Evolutionary conservation across 805 yeast species (phyloP), one percentile per base, ranked within the genome.

Genomic region (Barnettozyma sucrosica): DNA sequence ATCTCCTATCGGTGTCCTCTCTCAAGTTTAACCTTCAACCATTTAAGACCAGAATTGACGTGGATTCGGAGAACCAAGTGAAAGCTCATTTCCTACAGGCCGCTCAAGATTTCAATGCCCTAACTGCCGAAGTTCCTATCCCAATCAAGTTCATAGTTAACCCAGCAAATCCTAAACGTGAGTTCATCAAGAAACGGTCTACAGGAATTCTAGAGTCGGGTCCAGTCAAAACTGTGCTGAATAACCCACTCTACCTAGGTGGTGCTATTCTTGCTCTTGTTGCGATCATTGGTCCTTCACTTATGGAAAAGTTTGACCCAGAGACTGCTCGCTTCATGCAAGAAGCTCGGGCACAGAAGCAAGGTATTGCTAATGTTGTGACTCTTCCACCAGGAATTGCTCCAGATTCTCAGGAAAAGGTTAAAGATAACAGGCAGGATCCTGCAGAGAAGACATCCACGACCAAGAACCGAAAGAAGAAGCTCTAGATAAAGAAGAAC

Each of bases 241-340:
- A 64, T 41, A 66, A 69, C 28, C 70, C 68, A 40, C 60, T 69
- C 62, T 71, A 70, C 47, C 52, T 67, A 21, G 64, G 61, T 3
- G 64, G 62, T 19, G 64, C 61, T 6, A 43, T 67, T 0, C 49
- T 69, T 5, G 52, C 53, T 5, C 23, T 69, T 9, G 42, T 56
- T 11, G 36, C 62, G 5, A 44, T 62, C 6, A 41, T 57, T 1
- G 62, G 65, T 49, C 75, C 76, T 18, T 51, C 61, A 38, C 24
- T 70, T 1, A 34, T 70, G n/a, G 74, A 68, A 52, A 66, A 61
- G 46, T 47, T 71, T 25, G 75, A 71, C 48, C 73, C 74, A 33
- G 74, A 68, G 37, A 65, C 69, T 11, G 70, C 70, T 6, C 53
- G 59, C 41, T 52, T 60, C 10, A 55, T 70, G 46, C 65, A 62